Percentiles rank a stretch among this genome's conserved stretches.
These are phyloP conservation scores for Pythium phragmiticola DNA, from an alignment of 352 stramenopile genomes.

Conservation along the genomic window DNA sequence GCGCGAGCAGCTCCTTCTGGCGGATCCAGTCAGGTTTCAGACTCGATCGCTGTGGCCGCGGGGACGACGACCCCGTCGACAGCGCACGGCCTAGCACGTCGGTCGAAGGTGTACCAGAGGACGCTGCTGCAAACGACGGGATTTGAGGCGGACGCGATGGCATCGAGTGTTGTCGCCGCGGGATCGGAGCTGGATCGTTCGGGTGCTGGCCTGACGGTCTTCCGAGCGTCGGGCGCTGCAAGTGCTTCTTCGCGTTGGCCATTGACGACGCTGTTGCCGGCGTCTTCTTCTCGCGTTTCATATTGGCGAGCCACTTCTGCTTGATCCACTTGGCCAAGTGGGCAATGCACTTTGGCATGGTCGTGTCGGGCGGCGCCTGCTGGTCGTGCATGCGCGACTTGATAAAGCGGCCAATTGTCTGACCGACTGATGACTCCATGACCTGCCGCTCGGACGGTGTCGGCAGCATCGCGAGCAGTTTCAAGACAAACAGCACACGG, in stretches of 20 bases:
- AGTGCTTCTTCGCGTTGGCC: conserved; percentile 16
- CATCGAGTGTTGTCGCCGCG: background rate
- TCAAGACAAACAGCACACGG: conserved; percentile 30
- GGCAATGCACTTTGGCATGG: conserved; percentile 41
- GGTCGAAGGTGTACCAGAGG: background rate
- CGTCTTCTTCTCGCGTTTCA: conserved; percentile 24
- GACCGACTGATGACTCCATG: conserved; percentile 58
- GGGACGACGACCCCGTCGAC: background rate
- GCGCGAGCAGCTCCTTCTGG: conserved; percentile 54
- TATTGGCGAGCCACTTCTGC: conserved; percentile 56
- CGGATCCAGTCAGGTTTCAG: conserved; percentile 77
- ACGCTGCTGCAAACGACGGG: conserved; percentile 9
- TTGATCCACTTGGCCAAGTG: conserved; percentile 75
- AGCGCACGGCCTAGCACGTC: conserved; percentile 14
- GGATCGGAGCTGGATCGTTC: conserved; percentile 12
- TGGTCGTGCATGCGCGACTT: conserved; percentile 42
- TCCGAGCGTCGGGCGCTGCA: conserved; percentile 19
- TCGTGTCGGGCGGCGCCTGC: conserved; percentile 17
- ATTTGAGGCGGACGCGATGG: conserved; percentile 6
- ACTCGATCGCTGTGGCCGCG: conserved; percentile 25
- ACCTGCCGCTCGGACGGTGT: conserved; percentile 51
- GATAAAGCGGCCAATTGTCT: conserved; percentile 52
- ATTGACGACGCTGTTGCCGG: background rate
- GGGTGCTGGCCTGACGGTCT: conserved; percentile 13
- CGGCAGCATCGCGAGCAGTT: conserved; percentile 76